Evolutionary conservation across 768 basidiomycete genomes (phyloP).

Genomic region (Lentinula sp.): DNA sequence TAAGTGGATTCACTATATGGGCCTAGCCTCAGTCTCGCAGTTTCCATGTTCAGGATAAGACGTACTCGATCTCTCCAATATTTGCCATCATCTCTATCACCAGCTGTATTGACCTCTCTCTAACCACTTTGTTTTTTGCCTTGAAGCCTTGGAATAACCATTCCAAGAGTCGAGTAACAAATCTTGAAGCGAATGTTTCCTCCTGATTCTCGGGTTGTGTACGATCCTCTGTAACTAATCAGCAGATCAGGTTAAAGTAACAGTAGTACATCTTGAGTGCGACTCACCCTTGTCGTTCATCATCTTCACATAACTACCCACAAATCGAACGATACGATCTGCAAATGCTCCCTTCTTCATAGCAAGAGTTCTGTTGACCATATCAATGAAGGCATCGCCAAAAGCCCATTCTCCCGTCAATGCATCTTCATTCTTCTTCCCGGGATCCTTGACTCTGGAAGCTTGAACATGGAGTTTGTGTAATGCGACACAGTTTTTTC

Average conservation of each 20-base stretch:
- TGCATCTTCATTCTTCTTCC: conserved; percentile 46
- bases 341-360: conserved; percentile 87
- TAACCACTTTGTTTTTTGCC: conserved; percentile 87
- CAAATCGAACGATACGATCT: conserved; percentile 82
- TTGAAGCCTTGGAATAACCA: conserved; percentile 78
- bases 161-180: conserved; percentile 59
- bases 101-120: conserved; percentile 75
- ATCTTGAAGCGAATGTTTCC: conserved; percentile 64
- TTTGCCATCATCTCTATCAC: conserved; percentile 84
- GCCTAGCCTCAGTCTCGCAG: not conserved
- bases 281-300: conserved; percentile 75
- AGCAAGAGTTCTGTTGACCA: conserved; percentile 65
- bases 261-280: not conserved
- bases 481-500: conserved; percentile 86
- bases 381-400: conserved; percentile 65
- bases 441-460: conserved; percentile 42
- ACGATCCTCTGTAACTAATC: conserved; percentile 15
- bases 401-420: conserved; percentile 77
- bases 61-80: conserved; percentile 86
- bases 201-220: conserved; percentile 43
- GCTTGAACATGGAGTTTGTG: conserved; percentile 77
- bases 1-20: conserved; percentile 76
- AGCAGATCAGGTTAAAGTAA: not conserved
- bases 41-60: conserved; percentile 10
- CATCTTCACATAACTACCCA: conserved; percentile 78